Percentiles rank a stretch among this genome's conserved stretches.
Evolutionary conservation across 805 yeast genomes (phyloP).

Genomic region (Debaryomyces tyrocola): DNA sequence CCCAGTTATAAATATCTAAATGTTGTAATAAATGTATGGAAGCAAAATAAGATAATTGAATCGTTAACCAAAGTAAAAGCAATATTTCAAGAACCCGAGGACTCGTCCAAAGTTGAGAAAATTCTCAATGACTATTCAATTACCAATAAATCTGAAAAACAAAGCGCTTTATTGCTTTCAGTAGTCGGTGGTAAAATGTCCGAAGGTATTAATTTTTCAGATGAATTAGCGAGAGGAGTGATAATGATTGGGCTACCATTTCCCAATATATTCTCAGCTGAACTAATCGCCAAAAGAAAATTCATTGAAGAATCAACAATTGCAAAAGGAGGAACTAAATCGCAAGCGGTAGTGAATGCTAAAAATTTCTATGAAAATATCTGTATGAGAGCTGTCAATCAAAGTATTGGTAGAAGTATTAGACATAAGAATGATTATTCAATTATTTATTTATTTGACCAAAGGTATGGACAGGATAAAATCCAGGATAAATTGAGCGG

Average conservation of each 20-base stretch:
- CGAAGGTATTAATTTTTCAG: slow-evolving; percentile 91
- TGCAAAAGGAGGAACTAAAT: slow-evolving; percentile 45
- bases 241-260: slow-evolving; percentile 86
- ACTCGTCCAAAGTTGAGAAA: slow-evolving; percentile 40
- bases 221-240: slow-evolving; percentile 83
- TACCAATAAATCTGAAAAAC: slow-evolving; percentile 27
- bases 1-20: slow-evolving; percentile 79
- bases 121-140: slow-evolving; percentile 53
- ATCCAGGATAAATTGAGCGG: slow-evolving; percentile 64
- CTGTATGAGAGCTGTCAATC: slow-evolving; percentile 90
- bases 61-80: slow-evolving; percentile 40
- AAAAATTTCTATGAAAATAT: slow-evolving; percentile 72
- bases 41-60: slow-evolving; percentile 26
- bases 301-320: slow-evolving; percentile 58
- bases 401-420: slow-evolving; percentile 89
- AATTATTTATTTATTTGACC: slow-evolving; percentile 68
- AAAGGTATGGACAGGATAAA: slow-evolving; percentile 47
- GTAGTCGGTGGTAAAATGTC: slow-evolving; percentile 93
- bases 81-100: slow-evolving; percentile 57
- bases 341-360: slow-evolving; percentile 49
- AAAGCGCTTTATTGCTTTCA: slow-evolving; percentile 71
- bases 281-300: slow-evolving; percentile 66
- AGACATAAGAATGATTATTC: slow-evolving; percentile 84
- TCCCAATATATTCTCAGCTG: slow-evolving; percentile 83
- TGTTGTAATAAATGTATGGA: slow-evolving; percentile 56